phyloP scores from a whole-genome alignment of 495 filamentous ascomycete genomes.

The Chlorociboria aeruginascens region DNA sequence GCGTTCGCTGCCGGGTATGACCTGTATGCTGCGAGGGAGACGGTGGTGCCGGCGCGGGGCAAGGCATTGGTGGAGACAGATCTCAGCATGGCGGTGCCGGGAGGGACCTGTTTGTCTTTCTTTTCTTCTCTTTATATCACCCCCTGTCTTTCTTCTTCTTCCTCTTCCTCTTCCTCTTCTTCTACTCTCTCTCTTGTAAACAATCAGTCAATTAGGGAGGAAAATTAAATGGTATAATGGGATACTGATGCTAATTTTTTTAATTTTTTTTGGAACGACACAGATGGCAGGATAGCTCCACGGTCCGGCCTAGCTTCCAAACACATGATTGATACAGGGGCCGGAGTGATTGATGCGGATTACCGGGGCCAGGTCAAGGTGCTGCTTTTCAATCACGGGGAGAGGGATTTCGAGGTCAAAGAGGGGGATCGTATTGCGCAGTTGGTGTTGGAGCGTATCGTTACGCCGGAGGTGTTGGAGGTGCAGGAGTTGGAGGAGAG shows the following conservation, averaged over 20 bases:
- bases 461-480: conserved; percentile 78
- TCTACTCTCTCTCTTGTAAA: background rate
- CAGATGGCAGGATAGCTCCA: conserved; percentile 86
- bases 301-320: conserved; percentile 85
- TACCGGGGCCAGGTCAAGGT: conserved; percentile 92
- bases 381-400: conserved; percentile 83
- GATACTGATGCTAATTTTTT: too few species aligned
- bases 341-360: conserved; percentile 94
- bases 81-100: conserved; percentile 76
- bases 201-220: too few species aligned
- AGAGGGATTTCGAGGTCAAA: conserved; percentile 69
- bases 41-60: conserved; percentile 66
- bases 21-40: conserved; percentile 61
- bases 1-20: conserved; percentile 91
- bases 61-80: conserved; percentile 84
- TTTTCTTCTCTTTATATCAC: background rate
- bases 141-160: conserved; percentile 21
- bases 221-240: too few species aligned
- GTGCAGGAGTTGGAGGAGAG: conserved; percentile 85
- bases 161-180: background rate
- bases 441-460: conserved; percentile 86
- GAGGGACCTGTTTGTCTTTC: conserved; percentile 61
- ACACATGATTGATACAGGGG: conserved; percentile 88
- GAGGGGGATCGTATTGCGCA: conserved; percentile 87
- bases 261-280: too few species aligned